Conservation (phyloP, 257 asterid species). For the Ballota nigra region DNA sequence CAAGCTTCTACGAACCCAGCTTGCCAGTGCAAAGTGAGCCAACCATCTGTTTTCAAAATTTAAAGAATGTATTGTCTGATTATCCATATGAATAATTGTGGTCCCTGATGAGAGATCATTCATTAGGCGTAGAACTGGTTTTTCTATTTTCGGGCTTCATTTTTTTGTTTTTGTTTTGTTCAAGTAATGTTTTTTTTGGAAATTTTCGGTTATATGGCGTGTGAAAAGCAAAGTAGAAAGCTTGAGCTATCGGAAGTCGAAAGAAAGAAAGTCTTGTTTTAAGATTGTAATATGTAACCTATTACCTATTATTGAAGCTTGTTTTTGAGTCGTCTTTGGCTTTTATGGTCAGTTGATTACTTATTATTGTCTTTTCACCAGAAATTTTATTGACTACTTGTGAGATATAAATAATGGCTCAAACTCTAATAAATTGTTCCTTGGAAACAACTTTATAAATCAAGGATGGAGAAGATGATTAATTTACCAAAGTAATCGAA, state of each 20-base stretch:
- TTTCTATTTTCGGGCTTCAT: neutral
- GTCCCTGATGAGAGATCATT: constrained; percentile 20
- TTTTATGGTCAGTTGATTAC: neutral
- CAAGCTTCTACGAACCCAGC: constrained; percentile 72
- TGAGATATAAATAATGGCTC: no score
- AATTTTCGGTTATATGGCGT: neutral
- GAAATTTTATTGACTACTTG: no score
- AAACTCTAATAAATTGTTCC: no score
- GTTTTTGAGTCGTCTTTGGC: no score
- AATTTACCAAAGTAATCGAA: no score
- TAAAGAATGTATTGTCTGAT: constrained; percentile 1
- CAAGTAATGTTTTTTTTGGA: neutral
- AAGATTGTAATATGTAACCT: neutral
- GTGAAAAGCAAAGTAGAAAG: neutral
- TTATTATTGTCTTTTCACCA: no score
- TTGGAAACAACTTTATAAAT: no score
- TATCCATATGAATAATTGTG: constrained; percentile 26
- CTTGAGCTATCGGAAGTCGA: constrained; percentile 1
- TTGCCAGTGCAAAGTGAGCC: constrained; percentile 59
- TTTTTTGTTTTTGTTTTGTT: neutral
- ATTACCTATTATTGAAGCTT: neutral
- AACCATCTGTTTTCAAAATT: neutral
- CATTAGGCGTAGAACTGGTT: constrained; percentile 12
- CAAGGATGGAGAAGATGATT: no score
- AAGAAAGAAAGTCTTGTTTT: neutral